Evolutionary conservation across 2,329 filamentous ascomycete species (phyloP), one percentile per base, ranked within the genome.

Genomic region (Ophiocordyceps australis): DNA sequence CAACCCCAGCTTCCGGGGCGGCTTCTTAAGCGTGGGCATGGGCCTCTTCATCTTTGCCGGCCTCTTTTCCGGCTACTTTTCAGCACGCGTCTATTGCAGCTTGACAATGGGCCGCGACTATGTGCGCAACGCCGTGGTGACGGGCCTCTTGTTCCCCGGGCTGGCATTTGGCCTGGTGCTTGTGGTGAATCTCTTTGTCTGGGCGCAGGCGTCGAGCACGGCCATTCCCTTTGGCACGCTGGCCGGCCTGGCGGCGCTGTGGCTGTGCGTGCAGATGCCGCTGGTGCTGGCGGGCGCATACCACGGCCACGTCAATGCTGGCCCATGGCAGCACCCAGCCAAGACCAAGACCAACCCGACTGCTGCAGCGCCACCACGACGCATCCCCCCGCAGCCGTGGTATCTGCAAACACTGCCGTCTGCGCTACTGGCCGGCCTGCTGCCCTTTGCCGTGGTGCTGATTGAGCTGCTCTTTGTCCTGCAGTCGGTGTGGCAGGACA

Each of bases 381-480:
- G 79, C 47, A 63, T 91, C 4, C 82, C 82, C 2, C 51, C 51
- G 3, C 76, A 81, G 42, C 62, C 70, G 3, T 91, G 80, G 81
- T 85, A 86, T 47, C 57, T 71, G 32, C 63, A 65, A 35, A 64
- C 64, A 20, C 36, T 67, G 8, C 68, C 73, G 26, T 65, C 73
- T 2, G 59, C 75, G 7, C 52, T 91, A 17, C 52, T 89, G 8
- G 75, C 78, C 0, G 82, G 82, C 2, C 53, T 89, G 12, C 66
- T 86, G 7, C 81, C 82, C 0, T 92, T 92, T 43, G 78, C 78
- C 3, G 80, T 91, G 29, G 74, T 91, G 37, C 89, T 86, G 47
- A 81, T 91, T 41, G 81, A 91, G 52, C 62, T 91, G 10, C 60
- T 86, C 22, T 89, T 85, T 45, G 74, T 89, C 25, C 89, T 91